Conservation (phyloP, 2,329 filamentous ascomycete genomes). For the Aspergillus calidoustus region DNA sequence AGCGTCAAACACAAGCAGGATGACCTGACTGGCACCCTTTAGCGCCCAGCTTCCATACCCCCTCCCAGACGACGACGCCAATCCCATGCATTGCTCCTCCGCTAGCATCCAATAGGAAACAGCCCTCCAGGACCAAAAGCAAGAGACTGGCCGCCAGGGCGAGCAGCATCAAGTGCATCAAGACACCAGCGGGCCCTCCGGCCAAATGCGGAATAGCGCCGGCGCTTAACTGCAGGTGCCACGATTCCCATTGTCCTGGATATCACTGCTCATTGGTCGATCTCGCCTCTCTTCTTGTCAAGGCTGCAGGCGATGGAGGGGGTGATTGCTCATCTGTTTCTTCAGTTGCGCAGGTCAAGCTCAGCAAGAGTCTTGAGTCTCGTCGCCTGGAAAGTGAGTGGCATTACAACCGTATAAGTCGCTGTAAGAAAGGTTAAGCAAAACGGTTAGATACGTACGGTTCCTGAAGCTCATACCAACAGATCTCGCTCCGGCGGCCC, state of each 20-base stretch:
- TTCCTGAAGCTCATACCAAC: constrained; percentile 10
- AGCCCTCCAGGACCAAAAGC: constrained; percentile 3
- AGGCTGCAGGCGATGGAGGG: constrained; percentile 14
- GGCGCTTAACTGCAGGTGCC: constrained; percentile 28
- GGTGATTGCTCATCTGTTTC: not conserved
- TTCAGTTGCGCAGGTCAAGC: not conserved
- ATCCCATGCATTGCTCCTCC: constrained; percentile 17
- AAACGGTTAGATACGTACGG: not conserved
- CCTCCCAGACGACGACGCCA: constrained; percentile 4
- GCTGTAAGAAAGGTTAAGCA: not conserved
- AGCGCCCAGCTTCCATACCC: constrained; percentile 9
- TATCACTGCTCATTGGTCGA: constrained; percentile 18
- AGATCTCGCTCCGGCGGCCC: not conserved
- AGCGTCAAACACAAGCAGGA: not conserved
- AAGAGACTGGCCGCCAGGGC: constrained; percentile 7
- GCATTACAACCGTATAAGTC: not conserved
- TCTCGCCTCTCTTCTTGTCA: constrained; percentile 2
- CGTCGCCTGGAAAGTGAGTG: not conserved
- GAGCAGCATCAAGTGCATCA: constrained; percentile 6
- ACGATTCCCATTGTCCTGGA: constrained; percentile 21
- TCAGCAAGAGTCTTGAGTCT: not conserved
- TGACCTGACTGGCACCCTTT: not conserved
- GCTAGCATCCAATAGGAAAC: constrained; percentile 9
- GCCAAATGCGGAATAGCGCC: constrained; percentile 20
- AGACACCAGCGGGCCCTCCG: constrained; percentile 3